These are phyloP conservation scores for Berkeleyomyces basicola DNA, from an alignment of 2,329 filamentous ascomycete genomes.

Conservation along the genomic window DNA sequence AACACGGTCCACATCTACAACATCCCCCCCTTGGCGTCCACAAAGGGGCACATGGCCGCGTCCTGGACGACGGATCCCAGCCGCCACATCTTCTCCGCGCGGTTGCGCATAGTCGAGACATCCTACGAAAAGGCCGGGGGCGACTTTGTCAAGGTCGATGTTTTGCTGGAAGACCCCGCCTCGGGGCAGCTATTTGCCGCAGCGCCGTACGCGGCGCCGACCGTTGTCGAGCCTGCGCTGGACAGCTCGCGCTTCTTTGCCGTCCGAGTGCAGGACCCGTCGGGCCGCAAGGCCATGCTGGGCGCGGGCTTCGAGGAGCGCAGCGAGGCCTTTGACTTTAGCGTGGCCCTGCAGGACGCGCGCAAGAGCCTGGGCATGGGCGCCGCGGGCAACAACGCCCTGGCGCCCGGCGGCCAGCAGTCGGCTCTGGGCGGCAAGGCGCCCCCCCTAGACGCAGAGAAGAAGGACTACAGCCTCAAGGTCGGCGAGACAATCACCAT, in stretches of 20 bases:
- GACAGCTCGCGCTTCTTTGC: conserved; percentile 79
- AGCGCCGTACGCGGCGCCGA: conserved; percentile 52
- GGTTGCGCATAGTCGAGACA: conserved; percentile 63
- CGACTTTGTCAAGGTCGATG: conserved; percentile 45
- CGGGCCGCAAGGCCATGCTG: conserved; percentile 59
- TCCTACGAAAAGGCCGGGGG: conserved; percentile 38
- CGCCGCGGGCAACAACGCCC: conserved; percentile 16
- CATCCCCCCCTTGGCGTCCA: conserved; percentile 63
- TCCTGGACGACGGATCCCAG: conserved; percentile 57
- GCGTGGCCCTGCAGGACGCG: conserved; percentile 63
- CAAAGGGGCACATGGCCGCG: conserved; percentile 61
- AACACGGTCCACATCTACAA: conserved; percentile 68
- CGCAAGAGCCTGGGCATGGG: conserved; percentile 52
- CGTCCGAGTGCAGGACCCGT: conserved; percentile 58
- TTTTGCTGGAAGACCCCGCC: conserved; percentile 61
- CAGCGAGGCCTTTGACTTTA: conserved; percentile 72
- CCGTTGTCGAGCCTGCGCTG: conserved; percentile 57
- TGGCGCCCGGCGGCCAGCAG: conserved; percentile 15
- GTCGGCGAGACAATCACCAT: conserved; percentile 73
- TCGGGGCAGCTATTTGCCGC: conserved; percentile 68
- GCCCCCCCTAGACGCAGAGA: conserved; percentile 29
- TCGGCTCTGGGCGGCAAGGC: conserved; percentile 24
- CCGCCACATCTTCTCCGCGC: conserved; percentile 72
- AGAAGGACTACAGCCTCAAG: conserved; percentile 69
- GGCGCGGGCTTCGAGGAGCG: conserved; percentile 81